Evolutionary conservation across 352 stramenopile species (phyloP).

Genomic region (Phytophthora aleatoria): DNA sequence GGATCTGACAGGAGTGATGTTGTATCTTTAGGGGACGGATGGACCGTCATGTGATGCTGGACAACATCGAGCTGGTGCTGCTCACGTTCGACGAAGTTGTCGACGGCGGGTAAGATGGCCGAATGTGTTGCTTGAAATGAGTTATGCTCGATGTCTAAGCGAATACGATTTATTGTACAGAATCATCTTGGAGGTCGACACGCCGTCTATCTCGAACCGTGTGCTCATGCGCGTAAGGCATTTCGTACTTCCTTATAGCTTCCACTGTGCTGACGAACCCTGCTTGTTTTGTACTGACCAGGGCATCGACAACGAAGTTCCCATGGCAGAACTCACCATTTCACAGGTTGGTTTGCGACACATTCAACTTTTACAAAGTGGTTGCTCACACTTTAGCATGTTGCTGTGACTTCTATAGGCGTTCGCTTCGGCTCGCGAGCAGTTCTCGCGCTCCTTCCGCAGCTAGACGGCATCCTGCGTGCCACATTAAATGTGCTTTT

Average conservation of each 20-base stretch:
- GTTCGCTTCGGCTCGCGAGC: conserved; percentile 84
- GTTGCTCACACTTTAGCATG: conserved; percentile 5
- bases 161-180: conserved; percentile 30
- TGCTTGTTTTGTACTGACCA: conserved; percentile 30
- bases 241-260: conserved; percentile 2
- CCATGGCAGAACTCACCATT: conserved; percentile 87
- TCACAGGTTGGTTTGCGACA: conserved; percentile 56
- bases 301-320: conserved; percentile 89
- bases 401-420: conserved; percentile 43
- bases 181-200: conserved; percentile 90
- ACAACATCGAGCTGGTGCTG: conserved; percentile 92
- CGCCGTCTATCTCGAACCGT: conserved; percentile 88
- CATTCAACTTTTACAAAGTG: background rate
- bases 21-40: conserved; percentile 64
- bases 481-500: conserved; percentile 32
- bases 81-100: conserved; percentile 92
- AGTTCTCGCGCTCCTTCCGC: conserved; percentile 90
- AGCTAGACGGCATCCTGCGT: conserved; percentile 50
- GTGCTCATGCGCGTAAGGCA: conserved; percentile 89
- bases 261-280: background rate
- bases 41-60: conserved; percentile 88
- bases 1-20: conserved; percentile 8
- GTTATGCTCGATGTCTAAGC: conserved; percentile 6
- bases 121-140: background rate
- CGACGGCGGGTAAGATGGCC: conserved; percentile 72